phyloP scores from a whole-genome alignment of 148 eudicot genomes.

The Suaeda aralocaspica region DNA sequence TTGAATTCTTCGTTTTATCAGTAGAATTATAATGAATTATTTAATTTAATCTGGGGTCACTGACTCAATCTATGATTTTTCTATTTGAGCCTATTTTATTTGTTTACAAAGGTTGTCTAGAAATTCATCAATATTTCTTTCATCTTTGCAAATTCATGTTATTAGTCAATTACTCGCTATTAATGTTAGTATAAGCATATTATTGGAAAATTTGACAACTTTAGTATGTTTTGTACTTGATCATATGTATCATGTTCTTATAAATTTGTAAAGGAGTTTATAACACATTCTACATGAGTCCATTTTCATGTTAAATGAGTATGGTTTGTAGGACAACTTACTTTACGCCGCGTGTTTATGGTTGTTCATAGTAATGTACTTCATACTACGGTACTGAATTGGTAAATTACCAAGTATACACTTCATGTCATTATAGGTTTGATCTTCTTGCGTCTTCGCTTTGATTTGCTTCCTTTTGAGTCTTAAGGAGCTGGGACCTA shows the following conservation, averaged over 20 bases:
- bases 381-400: too few relatives aligned
- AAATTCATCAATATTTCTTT: not conserved
- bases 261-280: not conserved
- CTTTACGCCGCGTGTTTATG: not conserved
- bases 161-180: too few relatives aligned
- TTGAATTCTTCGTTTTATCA: not conserved
- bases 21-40: not conserved
- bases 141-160: not conserved
- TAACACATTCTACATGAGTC: not conserved
- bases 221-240: not conserved
- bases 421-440: not conserved
- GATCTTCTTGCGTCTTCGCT: not conserved
- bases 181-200: too few relatives aligned
- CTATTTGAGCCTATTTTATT: too few relatives aligned
- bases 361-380: not conserved
- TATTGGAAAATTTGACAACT: not conserved
- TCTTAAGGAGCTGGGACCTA: not conserved
- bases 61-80: not conserved
- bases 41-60: constrained; percentile 1
- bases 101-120: not conserved
- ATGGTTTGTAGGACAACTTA: not conserved
- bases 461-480: not conserved
- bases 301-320: not conserved
- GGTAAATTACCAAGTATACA: not conserved
- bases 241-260: not conserved